Evolutionary conservation across 495 filamentous ascomycete genomes (phyloP).

Genomic region (Durotheca rogersii): DNA sequence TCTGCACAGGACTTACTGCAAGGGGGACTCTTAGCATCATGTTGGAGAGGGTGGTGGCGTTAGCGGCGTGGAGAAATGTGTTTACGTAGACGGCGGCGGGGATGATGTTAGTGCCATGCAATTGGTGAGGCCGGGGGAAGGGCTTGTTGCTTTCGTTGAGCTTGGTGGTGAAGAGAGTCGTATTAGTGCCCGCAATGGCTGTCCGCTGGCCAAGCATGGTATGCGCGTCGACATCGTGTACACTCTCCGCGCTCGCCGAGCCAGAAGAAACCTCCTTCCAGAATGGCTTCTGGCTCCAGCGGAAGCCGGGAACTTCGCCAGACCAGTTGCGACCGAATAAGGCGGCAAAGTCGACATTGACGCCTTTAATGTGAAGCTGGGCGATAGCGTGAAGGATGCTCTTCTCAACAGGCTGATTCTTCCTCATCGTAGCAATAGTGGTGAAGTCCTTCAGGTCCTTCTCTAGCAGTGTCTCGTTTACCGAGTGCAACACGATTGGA

Average conservation of each 20-base stretch:
- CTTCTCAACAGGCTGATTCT: no score
- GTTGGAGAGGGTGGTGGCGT: constrained; percentile 32
- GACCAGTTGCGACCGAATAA: no score
- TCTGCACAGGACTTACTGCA: no score
- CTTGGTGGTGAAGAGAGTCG: constrained; percentile 25
- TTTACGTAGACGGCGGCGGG: constrained; percentile 45
- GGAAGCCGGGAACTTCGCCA: constrained; percentile 37
- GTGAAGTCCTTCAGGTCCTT: no score
- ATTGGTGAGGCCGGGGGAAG: constrained; percentile 39
- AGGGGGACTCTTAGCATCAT: constrained; percentile 44
- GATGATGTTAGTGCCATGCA: constrained; percentile 45
- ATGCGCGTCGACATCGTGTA: constrained; percentile 39
- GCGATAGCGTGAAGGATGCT: no score
- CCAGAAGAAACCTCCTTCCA: constrained; percentile 39
- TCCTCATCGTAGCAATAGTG: no score
- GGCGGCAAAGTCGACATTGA: no score
- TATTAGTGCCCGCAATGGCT: constrained; percentile 30
- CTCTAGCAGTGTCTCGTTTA: constrained; percentile 33
- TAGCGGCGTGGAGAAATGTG: constrained; percentile 41
- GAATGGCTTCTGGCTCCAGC: constrained; percentile 35
- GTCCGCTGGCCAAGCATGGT: constrained; percentile 37
- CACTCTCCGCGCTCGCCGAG: no score
- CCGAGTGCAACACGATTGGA: constrained; percentile 37
- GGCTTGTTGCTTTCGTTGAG: constrained; percentile 41
- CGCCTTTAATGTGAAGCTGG: no score